Conservation (phyloP, 441 rosid species). For the Pelargonium cotyledonis region DNA sequence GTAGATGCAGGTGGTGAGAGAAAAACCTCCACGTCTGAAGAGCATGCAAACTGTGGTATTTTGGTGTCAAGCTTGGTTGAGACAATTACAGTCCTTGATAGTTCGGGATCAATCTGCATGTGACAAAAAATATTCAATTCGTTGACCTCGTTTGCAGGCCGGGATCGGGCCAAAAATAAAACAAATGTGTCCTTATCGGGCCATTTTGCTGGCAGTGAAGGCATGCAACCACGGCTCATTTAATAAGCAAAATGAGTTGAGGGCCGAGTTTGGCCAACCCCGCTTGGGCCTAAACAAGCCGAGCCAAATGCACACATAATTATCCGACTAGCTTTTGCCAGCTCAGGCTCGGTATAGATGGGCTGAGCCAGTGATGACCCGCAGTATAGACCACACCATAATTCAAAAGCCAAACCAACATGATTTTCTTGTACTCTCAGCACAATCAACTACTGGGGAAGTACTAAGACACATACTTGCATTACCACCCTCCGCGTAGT, state of each 20-base stretch:
- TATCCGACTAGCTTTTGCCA: too few relatives aligned
- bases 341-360: too few relatives aligned
- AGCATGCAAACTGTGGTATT: conserved; percentile 86
- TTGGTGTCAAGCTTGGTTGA: conserved; percentile 95
- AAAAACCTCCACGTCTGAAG: conserved; percentile 89
- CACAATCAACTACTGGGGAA: not conserved
- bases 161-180: too few relatives aligned
- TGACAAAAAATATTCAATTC: conserved; percentile 12
- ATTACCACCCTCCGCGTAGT: conserved; percentile 85
- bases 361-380: too few relatives aligned
- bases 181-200: too few relatives aligned
- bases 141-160: not conserved
- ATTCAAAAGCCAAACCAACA: not conserved
- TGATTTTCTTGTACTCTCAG: not conserved
- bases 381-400: not conserved
- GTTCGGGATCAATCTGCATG: conserved; percentile 89
- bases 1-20: conserved; percentile 84
- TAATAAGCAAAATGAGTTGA: too few relatives aligned
- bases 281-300: too few relatives aligned
- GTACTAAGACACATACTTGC: conserved; percentile 54
- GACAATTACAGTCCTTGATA: conserved; percentile 75
- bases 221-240: too few relatives aligned
- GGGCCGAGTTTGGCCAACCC: too few relatives aligned
- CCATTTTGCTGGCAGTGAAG: too few relatives aligned
- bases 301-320: too few relatives aligned